Evolutionary conservation across 1,284 basidiomycete species (phyloP).

Genomic region (Melampsora occidentalis): DNA sequence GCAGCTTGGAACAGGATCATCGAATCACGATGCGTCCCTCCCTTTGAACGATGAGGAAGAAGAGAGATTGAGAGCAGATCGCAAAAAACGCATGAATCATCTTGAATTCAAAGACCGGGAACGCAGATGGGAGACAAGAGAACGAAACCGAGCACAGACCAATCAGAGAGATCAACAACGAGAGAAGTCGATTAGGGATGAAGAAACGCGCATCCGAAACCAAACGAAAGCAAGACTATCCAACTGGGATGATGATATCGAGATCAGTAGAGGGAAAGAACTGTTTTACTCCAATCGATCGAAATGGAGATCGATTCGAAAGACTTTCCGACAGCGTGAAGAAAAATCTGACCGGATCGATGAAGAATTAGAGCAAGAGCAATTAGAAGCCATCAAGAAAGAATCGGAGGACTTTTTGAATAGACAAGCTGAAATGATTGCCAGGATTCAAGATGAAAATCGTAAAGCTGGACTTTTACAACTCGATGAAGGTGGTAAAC

Average conservation of each 20-base stretch:
- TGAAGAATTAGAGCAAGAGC: constrained; percentile 48
- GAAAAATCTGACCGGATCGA: constrained; percentile 51
- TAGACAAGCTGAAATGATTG: constrained; percentile 50
- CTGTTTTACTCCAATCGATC: constrained; percentile 47
- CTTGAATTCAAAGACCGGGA: constrained; percentile 44
- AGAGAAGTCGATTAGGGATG: constrained; percentile 35
- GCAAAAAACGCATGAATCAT: constrained; percentile 39
- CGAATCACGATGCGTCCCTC: neutral
- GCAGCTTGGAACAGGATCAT: neutral
- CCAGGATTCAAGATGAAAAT: constrained; percentile 43
- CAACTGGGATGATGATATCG: constrained; percentile 47
- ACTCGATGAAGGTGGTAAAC: constrained; percentile 45
- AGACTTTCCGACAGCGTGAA: constrained; percentile 49
- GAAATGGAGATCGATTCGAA: constrained; percentile 50
- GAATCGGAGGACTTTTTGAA: constrained; percentile 51
- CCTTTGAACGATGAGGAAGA: constrained; percentile 43
- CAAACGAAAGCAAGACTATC: constrained; percentile 44
- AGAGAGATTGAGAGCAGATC: constrained; percentile 25
- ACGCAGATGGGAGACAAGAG: constrained; percentile 44
- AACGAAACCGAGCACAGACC: constrained; percentile 44
- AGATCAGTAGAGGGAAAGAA: constrained; percentile 46
- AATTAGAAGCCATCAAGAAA: constrained; percentile 49
- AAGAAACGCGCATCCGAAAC: constrained; percentile 45
- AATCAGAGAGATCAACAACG: constrained; percentile 43
- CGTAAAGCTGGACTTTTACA: constrained; percentile 40